phyloP scores from a whole-genome alignment of 345 rosid species.

The Syzygium jambos region DNA sequence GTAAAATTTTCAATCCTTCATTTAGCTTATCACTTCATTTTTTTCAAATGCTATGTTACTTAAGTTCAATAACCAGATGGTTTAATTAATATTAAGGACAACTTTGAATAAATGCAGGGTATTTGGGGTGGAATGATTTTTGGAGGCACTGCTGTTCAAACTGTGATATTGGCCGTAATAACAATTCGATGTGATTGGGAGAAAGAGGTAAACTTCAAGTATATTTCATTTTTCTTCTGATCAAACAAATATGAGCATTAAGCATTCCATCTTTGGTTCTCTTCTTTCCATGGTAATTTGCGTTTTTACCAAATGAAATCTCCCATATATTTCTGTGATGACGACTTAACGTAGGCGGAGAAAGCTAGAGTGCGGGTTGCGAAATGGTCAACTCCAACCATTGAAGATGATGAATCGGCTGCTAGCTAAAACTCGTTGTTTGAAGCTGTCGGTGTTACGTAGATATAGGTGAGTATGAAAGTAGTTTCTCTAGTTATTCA shows the following conservation, averaged over 20 bases:
- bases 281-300: not conserved
- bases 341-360: not conserved
- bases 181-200: conserved; percentile 25
- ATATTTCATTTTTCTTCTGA: not conserved
- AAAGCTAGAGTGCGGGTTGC: conserved; percentile 5
- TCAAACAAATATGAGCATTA: not conserved
- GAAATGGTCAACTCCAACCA: not conserved
- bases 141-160: conserved; percentile 30
- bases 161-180: conserved; percentile 37
- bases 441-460: not conserved
- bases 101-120: conserved; percentile 23
- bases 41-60: not conserved
- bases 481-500: not conserved
- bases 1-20: conserved; percentile 17
- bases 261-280: not conserved
- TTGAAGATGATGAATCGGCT: not conserved
- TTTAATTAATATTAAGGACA: not conserved
- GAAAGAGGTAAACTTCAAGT: not conserved
- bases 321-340: not conserved
- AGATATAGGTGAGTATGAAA: not conserved
- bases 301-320: not conserved
- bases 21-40: not conserved
- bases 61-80: not conserved
- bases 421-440: not conserved
- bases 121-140: conserved; percentile 74